Evolutionary conservation across 2,329 filamentous ascomycete species (phyloP).

Genomic region (Venturia nashicola): DNA sequence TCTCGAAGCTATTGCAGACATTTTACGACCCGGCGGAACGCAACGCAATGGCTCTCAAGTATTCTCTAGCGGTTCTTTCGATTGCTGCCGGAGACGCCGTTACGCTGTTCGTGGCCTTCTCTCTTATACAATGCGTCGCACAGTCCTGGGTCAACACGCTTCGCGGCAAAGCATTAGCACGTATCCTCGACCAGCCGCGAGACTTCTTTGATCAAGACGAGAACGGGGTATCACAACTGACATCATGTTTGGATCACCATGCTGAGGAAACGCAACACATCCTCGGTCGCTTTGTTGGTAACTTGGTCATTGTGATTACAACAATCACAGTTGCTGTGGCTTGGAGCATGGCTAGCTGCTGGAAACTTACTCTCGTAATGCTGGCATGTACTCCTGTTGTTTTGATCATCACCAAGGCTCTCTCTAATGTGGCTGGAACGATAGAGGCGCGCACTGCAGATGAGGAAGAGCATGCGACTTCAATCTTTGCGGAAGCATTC

Average conservation of each 20-base stretch:
- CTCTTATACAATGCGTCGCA: slow-evolving; percentile 56
- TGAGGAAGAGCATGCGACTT: slow-evolving; percentile 45
- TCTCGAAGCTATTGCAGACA: slow-evolving; percentile 58
- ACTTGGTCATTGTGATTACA: slow-evolving; percentile 50
- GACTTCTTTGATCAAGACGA: slow-evolving; percentile 63
- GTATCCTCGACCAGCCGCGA: slow-evolving; percentile 63
- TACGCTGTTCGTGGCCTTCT: slow-evolving; percentile 54
- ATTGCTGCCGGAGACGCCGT: slow-evolving; percentile 56
- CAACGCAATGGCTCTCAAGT: slow-evolving; percentile 42
- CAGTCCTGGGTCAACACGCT: slow-evolving; percentile 68
- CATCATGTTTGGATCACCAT: slow-evolving; percentile 63
- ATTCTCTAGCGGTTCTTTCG: slow-evolving; percentile 57
- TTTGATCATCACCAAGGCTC: slow-evolving; percentile 51
- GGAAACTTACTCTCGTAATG: slow-evolving; percentile 70
- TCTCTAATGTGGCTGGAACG: slow-evolving; percentile 49
- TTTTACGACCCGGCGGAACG: slow-evolving; percentile 48
- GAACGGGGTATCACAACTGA: slow-evolving; percentile 53
- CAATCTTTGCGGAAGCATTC: slow-evolving; percentile 63
- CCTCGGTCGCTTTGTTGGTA: slow-evolving; percentile 63
- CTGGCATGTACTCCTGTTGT: slow-evolving; percentile 57
- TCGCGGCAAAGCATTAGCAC: slow-evolving; percentile 53
- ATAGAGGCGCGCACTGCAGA: slow-evolving; percentile 63
- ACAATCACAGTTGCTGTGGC: slow-evolving; percentile 58
- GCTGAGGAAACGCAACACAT: slow-evolving; percentile 82
- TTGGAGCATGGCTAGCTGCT: slow-evolving; percentile 65